Evolutionary conservation across 2,329 filamentous ascomycete genomes (phyloP).

Genomic region (Myriosclerotinia duriaeana): DNA sequence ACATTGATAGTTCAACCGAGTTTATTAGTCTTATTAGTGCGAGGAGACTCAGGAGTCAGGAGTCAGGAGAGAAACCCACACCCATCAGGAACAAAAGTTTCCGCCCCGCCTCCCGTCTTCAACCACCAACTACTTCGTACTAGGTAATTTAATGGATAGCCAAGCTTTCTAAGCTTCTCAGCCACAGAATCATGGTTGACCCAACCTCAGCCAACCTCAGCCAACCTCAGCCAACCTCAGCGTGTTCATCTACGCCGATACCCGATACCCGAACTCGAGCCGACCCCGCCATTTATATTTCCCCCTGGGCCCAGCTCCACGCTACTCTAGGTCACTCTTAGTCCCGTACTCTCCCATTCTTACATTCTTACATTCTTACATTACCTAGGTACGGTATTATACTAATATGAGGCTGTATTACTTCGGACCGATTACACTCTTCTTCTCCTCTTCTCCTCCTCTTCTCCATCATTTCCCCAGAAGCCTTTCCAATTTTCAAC

Average conservation of each 20-base stretch:
- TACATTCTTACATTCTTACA: no score
- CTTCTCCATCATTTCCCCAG: not conserved
- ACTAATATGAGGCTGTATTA: not conserved
- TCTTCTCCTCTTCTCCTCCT: not conserved
- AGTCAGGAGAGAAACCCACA: no score
- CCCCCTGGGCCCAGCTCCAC: not conserved
- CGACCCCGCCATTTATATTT: no score
- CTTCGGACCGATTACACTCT: slow-evolving; percentile 1
- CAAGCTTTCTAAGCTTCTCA: slow-evolving; percentile 2
- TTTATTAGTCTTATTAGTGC: no score
- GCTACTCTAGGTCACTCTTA: not conserved
- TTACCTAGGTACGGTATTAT: no score
- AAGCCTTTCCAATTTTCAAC: not conserved
- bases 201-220: no score
- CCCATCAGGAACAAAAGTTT: not conserved
- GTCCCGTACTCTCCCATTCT: not conserved
- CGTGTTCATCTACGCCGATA: not conserved
- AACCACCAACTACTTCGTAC: not conserved
- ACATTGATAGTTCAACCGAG: no score
- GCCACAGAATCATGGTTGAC: not conserved
- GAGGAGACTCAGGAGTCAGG: no score
- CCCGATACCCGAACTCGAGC: not conserved
- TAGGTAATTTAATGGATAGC: no score
- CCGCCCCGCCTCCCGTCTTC: not conserved
- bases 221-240: not conserved